Conservation (phyloP, 2,329 filamentous ascomycete genomes). For the Sarocladium brachiariae region DNA sequence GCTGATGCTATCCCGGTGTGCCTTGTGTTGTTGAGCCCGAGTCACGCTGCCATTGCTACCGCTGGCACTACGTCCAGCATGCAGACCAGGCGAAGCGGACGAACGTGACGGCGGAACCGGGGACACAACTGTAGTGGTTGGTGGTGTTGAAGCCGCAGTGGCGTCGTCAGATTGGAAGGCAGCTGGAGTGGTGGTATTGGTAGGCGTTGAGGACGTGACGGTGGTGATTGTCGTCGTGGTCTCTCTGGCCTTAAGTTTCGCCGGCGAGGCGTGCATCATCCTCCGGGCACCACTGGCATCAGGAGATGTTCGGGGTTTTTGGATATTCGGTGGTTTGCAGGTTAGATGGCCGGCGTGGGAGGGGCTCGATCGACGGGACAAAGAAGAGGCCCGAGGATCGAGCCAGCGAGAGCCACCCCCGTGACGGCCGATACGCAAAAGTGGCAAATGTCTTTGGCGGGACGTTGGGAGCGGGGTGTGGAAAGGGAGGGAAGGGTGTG, state of each 20-base stretch:
- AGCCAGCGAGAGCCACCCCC: constrained; percentile 4
- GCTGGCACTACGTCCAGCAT: neutral
- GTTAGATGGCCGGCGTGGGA: neutral
- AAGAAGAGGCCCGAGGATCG: constrained; percentile 11
- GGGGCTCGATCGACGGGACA: constrained; percentile 11
- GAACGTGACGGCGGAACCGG: neutral
- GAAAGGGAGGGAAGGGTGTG: neutral
- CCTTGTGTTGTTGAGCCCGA: constrained; percentile 7
- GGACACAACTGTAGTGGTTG: neutral
- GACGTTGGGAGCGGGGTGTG: neutral
- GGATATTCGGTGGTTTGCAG: neutral
- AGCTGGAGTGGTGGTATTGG: neutral
- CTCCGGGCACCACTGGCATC: neutral
- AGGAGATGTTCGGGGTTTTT: neutral
- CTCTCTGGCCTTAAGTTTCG: neutral
- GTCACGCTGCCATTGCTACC: neutral
- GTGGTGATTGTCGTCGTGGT: constrained; percentile 9
- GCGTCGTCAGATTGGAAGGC: neutral
- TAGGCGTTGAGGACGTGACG: neutral
- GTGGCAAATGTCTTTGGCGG: constrained; percentile 6
- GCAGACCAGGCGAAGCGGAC: neutral
- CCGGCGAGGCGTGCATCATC: constrained; percentile 4
- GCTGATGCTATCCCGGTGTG: neutral
- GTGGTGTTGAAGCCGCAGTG: neutral
- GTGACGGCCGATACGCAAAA: constrained; percentile 5